Evolutionary conservation across 768 basidiomycete species (phyloP).

Genomic region (Termitomyces titanicus): DNA sequence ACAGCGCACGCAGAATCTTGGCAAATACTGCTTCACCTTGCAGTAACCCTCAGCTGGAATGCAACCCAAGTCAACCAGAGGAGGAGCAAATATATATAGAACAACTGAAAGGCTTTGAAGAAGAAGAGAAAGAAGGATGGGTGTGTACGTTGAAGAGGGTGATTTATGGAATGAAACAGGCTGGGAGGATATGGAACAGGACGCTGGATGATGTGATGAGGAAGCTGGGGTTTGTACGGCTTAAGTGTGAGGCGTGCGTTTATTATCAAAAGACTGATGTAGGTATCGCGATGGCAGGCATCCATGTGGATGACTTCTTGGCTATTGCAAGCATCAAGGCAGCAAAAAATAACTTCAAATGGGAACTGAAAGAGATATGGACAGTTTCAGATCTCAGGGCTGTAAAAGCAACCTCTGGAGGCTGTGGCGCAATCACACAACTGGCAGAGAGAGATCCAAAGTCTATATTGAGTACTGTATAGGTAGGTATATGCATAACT

Average conservation of each 20-base stretch:
- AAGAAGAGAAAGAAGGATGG: too few relatives aligned
- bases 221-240: not conserved
- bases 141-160: not conserved
- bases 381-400: not conserved
- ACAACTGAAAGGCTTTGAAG: too few relatives aligned
- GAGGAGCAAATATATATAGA: too few relatives aligned
- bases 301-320: not conserved
- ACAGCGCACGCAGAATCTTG: too few relatives aligned
- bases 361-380: not conserved
- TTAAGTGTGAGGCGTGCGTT: not conserved
- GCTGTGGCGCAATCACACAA: too few relatives aligned
- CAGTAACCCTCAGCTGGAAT: too few relatives aligned
- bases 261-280: not conserved
- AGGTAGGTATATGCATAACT: too few relatives aligned
- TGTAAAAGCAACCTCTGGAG: too few relatives aligned
- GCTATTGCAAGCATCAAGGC: not conserved
- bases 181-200: not conserved
- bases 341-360: not conserved
- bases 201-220: not conserved
- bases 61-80: too few relatives aligned
- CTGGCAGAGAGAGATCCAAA: too few relatives aligned
- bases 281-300: not conserved
- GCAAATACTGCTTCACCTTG: too few relatives aligned
- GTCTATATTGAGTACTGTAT: too few relatives aligned
- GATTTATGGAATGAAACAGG: not conserved